Evolutionary conservation across 2,329 filamentous ascomycete genomes (phyloP).

Genomic region (Drechslerella stenobrocha): DNA sequence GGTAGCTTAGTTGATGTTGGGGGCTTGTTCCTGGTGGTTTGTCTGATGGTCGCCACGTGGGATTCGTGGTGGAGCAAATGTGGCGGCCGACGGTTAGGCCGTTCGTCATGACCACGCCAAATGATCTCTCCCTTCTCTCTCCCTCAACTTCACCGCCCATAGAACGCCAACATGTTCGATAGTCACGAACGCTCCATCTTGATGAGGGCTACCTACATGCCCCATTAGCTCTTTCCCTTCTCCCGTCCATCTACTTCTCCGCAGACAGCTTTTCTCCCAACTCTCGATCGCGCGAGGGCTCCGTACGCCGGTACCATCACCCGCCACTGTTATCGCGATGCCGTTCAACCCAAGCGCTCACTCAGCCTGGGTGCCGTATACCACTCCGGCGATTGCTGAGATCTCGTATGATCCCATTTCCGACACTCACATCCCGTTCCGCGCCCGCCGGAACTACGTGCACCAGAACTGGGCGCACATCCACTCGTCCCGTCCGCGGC

Average conservation of each 20-base stretch:
- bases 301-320: neutral
- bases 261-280: neutral
- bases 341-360: conserved; percentile 54
- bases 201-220: neutral
- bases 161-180: neutral
- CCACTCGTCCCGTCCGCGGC: conserved; percentile 83
- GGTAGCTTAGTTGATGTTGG: neutral
- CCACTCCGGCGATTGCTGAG: conserved; percentile 49
- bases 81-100: neutral
- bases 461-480: conserved; percentile 96
- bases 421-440: conserved; percentile 67
- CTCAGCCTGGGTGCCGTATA: conserved; percentile 49
- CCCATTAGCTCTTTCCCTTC: neutral
- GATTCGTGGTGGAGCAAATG: conserved; percentile 1
- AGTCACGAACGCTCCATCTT: neutral
- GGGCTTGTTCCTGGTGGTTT: neutral
- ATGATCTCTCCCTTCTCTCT: conserved; percentile 21
- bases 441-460: conserved; percentile 69
- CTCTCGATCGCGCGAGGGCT: neutral
- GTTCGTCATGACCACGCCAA: conserved; percentile 47
- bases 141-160: neutral
- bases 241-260: neutral
- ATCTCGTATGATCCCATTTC: conserved; percentile 51
- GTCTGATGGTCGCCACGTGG: neutral
- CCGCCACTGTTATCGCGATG: conserved; percentile 8